Base-by-base conservation (phyloP, 2,329 filamentous ascomycete genomes). In the Zarea fungicola region DNA sequence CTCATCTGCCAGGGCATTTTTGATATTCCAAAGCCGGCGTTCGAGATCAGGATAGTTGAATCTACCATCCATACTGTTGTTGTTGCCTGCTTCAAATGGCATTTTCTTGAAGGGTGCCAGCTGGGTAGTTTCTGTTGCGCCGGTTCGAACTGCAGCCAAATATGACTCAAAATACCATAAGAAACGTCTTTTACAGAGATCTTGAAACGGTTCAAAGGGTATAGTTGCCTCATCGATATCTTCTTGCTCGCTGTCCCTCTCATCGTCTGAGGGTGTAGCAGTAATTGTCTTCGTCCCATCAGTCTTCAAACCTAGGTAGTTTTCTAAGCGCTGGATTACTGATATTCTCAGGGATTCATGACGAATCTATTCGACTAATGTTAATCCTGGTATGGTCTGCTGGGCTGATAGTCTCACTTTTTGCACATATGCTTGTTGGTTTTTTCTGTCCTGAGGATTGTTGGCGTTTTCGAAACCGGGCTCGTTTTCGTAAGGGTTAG, bases 131-230 rank as follows among this genome's bases (percentile, higher is more conserved):
- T 87, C 81, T 22, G 71, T 65, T 57, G 75, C 78, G 23, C 84
- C 86, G 52, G 82, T 76, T 31, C 82, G 75, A 44, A 95, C 83
- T 1, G 85, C 78, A 4, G 77, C 72, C 19, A 93, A 72, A 61
- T 97, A 97, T 3, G 87, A 87, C 56, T 95, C 87, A 65, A 88
- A 95, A 68, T 97, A 97, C 93, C 93, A 97, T 13, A 97, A 72
- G 62, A 97, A 96, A 1, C 91, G 83, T 31, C 87, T 83, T 68
- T 97, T 97, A 75, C 86, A 88, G 5, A 96, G 74, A 60, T 97
- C 92, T 56, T 83, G 85, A 70, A 97, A 97, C 0, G 90, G 89
- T 56, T 95, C 87, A 65, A 89, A 95, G 0, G 80, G 76, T 1
- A 80, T 61, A 7, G 61, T 67, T 1, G 67, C 63, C 34, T 76